A percentile compares a stretch with the other conserved stretches of the same genome.
Evolutionary conservation across 106 monocot species (phyloP).

Genomic region (Dactylorhiza incarnata): DNA sequence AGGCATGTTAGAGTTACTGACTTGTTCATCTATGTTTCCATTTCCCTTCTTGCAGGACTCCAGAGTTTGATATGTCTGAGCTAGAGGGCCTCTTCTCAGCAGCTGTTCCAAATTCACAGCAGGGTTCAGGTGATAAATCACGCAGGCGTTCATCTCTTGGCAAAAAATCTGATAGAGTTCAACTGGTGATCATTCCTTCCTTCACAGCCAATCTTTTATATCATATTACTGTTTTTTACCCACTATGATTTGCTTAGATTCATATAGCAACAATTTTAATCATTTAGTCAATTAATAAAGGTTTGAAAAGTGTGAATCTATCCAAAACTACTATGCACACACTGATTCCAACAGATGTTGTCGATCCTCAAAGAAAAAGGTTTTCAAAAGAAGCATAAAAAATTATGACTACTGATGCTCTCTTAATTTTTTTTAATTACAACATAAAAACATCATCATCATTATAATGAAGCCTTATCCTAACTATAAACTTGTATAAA

Average conservation of each 20-base stretch:
- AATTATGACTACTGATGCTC: too few species aligned
- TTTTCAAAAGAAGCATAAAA: too few species aligned
- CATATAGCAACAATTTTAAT: not conserved
- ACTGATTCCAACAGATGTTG: too few species aligned
- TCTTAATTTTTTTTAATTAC: too few species aligned
- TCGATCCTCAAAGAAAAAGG: too few species aligned
- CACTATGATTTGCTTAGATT: not conserved
- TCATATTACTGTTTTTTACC: not conserved
- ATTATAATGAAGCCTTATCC: too few species aligned
- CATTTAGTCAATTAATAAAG: too few species aligned
- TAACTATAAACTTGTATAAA: too few species aligned
- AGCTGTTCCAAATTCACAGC: conserved; percentile 45
- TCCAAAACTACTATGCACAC: too few species aligned
- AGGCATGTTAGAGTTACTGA: not conserved
- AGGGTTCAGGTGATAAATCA: conserved; percentile 40
- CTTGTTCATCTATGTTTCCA: conserved; percentile 6
- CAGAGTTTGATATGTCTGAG: conserved; percentile 95
- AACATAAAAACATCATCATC: too few species aligned
- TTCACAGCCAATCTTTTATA: not conserved
- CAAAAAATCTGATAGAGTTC: conserved; percentile 66
- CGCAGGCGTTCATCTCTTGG: conserved; percentile 38
- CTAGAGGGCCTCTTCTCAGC: conserved; percentile 92
- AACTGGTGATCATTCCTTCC: conserved; percentile 43
- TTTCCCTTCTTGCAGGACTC: conserved; percentile 46
- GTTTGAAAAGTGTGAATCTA: too few species aligned